These are phyloP conservation scores for Apostasia ramifera DNA, from an alignment of 106 monocot species.

Conservation along the genomic window DNA sequence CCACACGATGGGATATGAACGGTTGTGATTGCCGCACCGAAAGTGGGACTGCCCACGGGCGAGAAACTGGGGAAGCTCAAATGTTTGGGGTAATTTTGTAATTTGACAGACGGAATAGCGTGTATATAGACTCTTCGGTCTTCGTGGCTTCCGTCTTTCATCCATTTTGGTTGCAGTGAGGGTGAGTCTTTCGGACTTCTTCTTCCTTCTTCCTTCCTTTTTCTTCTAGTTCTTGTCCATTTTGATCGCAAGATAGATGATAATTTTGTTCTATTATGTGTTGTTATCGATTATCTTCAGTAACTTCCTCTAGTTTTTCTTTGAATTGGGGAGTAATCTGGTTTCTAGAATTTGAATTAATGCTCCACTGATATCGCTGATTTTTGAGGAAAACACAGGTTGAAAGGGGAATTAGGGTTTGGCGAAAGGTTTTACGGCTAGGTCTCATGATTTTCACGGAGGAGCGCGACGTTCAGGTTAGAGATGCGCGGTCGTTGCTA, in stretches of 20 bases:
- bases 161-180: background rate
- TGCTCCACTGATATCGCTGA: background rate
- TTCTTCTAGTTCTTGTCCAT: background rate
- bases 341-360: background rate
- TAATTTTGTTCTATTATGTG: too few relatives aligned
- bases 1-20: background rate
- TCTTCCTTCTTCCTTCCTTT: background rate
- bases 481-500: slow-evolving; percentile 6
- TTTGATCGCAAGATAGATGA: too few relatives aligned
- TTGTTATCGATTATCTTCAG: background rate
- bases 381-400: background rate
- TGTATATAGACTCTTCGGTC: slow-evolving; percentile 9
- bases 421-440: background rate
- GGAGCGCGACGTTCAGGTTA: slow-evolving; percentile 8
- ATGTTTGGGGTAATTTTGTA: slow-evolving; percentile 5
- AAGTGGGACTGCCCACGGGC: too few relatives aligned
- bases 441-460: slow-evolving; percentile 12
- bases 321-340: background rate
- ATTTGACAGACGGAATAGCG: background rate
- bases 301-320: background rate
- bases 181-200: too few relatives aligned
- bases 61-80: background rate
- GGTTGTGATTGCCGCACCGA: background rate
- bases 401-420: background rate
- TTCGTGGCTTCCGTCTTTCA: background rate